Conservation (phyloP, 352 stramenopile species). For the Pythium apleroticum region DNA sequence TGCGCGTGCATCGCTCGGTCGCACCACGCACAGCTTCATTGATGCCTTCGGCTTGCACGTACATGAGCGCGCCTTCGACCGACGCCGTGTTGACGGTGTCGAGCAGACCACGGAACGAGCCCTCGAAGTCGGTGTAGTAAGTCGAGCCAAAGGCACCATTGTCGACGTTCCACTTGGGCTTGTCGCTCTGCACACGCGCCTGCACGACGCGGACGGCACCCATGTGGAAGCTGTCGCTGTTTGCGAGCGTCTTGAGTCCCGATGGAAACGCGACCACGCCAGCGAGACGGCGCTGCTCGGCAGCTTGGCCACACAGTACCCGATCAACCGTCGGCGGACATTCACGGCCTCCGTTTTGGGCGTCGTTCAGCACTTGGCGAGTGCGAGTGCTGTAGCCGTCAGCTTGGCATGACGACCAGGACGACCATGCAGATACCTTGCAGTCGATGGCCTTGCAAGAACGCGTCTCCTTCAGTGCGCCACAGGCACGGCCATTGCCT, state of each 20-base stretch:
- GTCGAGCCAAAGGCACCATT: constrained; percentile 41
- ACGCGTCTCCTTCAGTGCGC: not conserved
- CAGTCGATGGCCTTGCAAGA: not conserved
- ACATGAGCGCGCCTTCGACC: constrained; percentile 85
- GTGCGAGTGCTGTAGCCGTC: not conserved
- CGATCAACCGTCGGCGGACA: not conserved
- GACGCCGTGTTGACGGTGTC: constrained; percentile 82
- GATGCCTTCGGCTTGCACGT: constrained; percentile 85
- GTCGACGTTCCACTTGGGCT: constrained; percentile 47
- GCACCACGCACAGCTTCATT: constrained; percentile 53
- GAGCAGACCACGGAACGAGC: constrained; percentile 54
- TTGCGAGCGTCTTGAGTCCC: constrained; percentile 29
- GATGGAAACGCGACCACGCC: constrained; percentile 15
- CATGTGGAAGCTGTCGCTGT: constrained; percentile 52
- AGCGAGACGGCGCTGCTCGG: not conserved
- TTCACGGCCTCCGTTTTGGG: not conserved
- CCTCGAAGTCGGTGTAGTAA: constrained; percentile 49
- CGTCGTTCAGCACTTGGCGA: not conserved
- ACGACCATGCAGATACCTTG: not conserved
- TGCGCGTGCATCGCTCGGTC: constrained; percentile 55
- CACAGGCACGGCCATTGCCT: not conserved
- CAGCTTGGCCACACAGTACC: not conserved
- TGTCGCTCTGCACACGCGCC: constrained; percentile 57
- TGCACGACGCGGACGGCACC: constrained; percentile 56
- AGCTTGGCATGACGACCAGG: not conserved